phyloP scores from a whole-genome alignment of 441 rosid species.

The Mallotus repandus region DNA sequence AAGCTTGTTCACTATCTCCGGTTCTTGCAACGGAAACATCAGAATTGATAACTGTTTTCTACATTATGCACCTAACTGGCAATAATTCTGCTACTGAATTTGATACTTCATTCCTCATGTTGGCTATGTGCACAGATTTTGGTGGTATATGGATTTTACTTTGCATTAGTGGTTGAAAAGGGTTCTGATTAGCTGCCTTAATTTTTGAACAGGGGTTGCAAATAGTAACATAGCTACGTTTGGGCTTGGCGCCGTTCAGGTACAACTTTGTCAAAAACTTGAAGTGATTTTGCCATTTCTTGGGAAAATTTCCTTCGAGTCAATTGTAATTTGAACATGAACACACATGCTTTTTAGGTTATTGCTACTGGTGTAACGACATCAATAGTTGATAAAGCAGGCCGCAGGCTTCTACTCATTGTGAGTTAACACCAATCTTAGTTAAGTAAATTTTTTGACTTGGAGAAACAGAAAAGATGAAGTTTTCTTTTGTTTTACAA shows the following conservation, averaged over 20 bases:
- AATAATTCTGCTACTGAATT: background rate
- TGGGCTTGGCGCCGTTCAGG: conserved; percentile 91
- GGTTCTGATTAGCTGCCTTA: conserved; percentile 17
- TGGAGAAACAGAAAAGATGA: conserved; percentile 9
- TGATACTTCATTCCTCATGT: too few relatives aligned
- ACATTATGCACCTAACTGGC: background rate
- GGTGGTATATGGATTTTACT: too few relatives aligned
- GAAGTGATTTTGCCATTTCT: background rate
- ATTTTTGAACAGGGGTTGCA: conserved; percentile 58
- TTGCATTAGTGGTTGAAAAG: background rate
- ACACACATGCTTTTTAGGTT: conserved; percentile 46
- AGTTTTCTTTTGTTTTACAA: conserved; percentile 9
- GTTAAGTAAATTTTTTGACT: background rate
- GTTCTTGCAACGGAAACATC: conserved; percentile 2
- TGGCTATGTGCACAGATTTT: background rate
- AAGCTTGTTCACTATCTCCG: conserved; percentile 11
- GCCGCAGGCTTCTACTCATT: conserved; percentile 79
- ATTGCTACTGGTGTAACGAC: conserved; percentile 73
- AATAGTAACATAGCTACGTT: conserved; percentile 78
- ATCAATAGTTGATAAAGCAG: conserved; percentile 83
- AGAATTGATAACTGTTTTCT: background rate
- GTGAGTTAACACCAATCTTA: conserved; percentile 44
- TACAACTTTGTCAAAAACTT: conserved; percentile 24
- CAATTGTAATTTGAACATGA: background rate
- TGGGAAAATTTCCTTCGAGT: background rate